Percentiles rank a stretch among this genome's conserved stretches.
phyloP scores from a whole-genome alignment of 2,329 filamentous ascomycete species.

The Fusarium coffeatum region DNA sequence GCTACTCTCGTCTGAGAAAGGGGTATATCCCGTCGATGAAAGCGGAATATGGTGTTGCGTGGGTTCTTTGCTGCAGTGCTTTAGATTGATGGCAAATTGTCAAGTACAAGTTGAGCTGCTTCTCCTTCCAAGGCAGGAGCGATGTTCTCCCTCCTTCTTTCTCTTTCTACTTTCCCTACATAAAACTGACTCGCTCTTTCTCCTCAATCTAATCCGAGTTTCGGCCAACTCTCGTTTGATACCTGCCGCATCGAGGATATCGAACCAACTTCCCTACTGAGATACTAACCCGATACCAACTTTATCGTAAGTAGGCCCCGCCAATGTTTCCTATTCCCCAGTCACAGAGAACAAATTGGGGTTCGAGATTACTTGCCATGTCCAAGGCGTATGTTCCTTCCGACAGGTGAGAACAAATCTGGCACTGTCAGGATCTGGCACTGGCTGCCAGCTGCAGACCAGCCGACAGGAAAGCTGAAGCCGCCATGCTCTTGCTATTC shows the following conservation, averaged over 20 bases:
- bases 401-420: neutral
- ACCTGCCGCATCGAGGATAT: neutral
- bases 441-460: slow-evolving; percentile 26
- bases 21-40: slow-evolving; percentile 3
- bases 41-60: slow-evolving; percentile 16
- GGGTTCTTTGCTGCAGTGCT: slow-evolving; percentile 20
- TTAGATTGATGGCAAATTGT: slow-evolving; percentile 13
- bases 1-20: slow-evolving; percentile 19
- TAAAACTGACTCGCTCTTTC: neutral
- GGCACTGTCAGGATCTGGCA: slow-evolving; percentile 19
- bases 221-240: slow-evolving; percentile 14
- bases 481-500: slow-evolving; percentile 1
- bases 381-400: neutral
- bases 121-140: slow-evolving; percentile 6
- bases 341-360: too few relatives aligned
- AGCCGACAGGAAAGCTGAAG: slow-evolving; percentile 15
- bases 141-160: neutral
- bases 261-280: neutral
- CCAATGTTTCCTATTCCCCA: neutral
- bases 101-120: slow-evolving; percentile 36
- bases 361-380: neutral
- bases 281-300: neutral
- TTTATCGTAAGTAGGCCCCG: slow-evolving; percentile 14
- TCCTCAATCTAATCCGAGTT: neutral
- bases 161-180: neutral